These are phyloP conservation scores for Ganoderma lingzhi DNA, from an alignment of 1,284 basidiomycete species.

Conservation along the genomic window DNA sequence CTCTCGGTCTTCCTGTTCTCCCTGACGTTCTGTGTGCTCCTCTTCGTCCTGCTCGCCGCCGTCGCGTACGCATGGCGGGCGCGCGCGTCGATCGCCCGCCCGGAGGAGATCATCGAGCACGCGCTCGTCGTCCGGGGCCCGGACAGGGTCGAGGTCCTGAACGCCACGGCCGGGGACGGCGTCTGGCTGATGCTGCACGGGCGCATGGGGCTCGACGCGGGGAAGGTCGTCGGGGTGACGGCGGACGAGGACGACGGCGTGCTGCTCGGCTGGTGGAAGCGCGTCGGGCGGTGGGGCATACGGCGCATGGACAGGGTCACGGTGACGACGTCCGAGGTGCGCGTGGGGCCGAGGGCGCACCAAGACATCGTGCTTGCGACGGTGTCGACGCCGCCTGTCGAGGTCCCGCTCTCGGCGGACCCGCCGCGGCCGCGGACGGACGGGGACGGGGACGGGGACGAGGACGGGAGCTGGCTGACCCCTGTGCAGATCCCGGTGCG, in stretches of 20 bases:
- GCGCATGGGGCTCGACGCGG: constrained; percentile 70
- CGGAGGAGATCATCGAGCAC: constrained; percentile 63
- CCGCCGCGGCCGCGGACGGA: constrained; percentile 49
- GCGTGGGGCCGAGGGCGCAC: constrained; percentile 53
- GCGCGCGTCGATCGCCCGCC: constrained; percentile 57
- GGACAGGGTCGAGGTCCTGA: constrained; percentile 65
- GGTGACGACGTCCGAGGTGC: constrained; percentile 57
- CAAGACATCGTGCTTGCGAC: constrained; percentile 52
- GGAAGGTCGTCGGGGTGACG: constrained; percentile 63
- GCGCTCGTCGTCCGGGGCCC: constrained; percentile 69
- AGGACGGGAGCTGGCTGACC: constrained; percentile 65
- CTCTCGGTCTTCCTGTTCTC: constrained; percentile 57
- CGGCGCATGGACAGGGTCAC: constrained; percentile 62
- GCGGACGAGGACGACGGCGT: constrained; percentile 50
- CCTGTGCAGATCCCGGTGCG: constrained; percentile 59
- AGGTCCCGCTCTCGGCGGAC: constrained; percentile 64
- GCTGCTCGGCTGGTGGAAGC: constrained; percentile 61
- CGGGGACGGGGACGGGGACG: constrained; percentile 11
- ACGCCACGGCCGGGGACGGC: constrained; percentile 63
- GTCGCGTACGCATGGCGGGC: constrained; percentile 72
- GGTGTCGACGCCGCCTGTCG: constrained; percentile 54
- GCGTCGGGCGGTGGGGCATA: constrained; percentile 72
- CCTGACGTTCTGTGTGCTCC: constrained; percentile 49
- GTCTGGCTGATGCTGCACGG: constrained; percentile 67
- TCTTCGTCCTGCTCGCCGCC: constrained; percentile 53